Evolutionary conservation across 768 basidiomycete genomes (phyloP).

Genomic region (Leccinum subtestaceum): DNA sequence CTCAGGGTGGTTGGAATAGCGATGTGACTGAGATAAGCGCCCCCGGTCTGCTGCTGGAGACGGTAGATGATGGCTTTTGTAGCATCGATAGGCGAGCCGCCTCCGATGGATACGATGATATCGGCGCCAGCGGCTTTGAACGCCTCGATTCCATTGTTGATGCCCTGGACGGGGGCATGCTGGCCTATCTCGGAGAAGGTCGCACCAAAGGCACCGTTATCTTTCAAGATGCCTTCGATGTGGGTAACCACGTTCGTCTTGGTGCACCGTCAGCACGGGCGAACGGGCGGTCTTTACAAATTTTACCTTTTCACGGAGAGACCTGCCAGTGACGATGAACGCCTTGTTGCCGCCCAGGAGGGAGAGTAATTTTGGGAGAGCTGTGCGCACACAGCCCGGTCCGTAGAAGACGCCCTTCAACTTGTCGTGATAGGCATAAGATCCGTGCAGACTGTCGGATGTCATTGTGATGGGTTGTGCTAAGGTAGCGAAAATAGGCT

Average conservation of each 20-base stretch:
- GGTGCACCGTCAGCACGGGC: conserved; percentile 9
- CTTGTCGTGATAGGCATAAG: conserved; percentile 65
- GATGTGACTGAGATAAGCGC: conserved; percentile 57
- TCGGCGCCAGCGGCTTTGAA: conserved; percentile 61
- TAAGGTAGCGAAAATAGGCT: too few relatives aligned
- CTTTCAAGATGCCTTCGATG: conserved; percentile 46
- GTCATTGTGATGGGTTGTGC: too few relatives aligned
- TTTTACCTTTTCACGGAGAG: conserved; percentile 57
- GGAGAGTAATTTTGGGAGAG: conserved; percentile 60
- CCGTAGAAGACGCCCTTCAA: conserved; percentile 54
- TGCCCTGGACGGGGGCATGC: conserved; percentile 67
- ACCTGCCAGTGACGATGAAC: conserved; percentile 69
- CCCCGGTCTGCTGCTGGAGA: conserved; percentile 54
- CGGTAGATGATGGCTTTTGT: conserved; percentile 70
- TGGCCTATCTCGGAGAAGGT: conserved; percentile 75
- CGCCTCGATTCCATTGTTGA: conserved; percentile 51
- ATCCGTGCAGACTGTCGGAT: conserved; percentile 37
- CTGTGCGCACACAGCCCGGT: conserved; percentile 59
- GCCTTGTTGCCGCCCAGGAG: conserved; percentile 58
- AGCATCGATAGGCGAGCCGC: conserved; percentile 79
- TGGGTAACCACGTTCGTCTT: conserved; percentile 27
- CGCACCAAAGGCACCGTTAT: conserved; percentile 55
- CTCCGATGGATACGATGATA: conserved; percentile 70
- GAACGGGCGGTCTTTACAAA: not conserved
- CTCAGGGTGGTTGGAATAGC: conserved; percentile 82